Percentiles rank a stretch among this genome's conserved stretches.
Evolutionary conservation across 305 asterid species (phyloP).

Genomic region (Solanum aculeatissimum): DNA sequence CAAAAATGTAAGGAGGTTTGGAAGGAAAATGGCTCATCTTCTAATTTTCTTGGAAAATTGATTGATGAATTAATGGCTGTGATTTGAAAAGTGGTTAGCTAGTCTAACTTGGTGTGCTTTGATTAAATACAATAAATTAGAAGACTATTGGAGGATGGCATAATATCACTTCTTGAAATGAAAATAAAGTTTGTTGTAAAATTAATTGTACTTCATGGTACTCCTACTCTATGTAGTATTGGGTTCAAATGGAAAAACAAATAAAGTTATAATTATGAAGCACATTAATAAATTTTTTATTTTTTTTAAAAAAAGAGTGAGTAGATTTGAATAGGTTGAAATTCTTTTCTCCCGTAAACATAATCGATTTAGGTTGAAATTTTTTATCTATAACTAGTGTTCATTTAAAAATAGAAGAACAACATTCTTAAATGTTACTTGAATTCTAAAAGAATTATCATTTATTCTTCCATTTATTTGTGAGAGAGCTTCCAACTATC

Average conservation of each 20-base stretch:
- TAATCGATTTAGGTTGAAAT: not conserved
- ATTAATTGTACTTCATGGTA: not conserved
- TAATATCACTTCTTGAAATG: not conserved
- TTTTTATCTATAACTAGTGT: not conserved
- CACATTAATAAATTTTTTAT: not conserved
- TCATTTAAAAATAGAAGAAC: not conserved
- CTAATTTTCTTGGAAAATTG: not conserved
- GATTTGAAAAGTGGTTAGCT: not conserved
- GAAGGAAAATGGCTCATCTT: conserved; percentile 1
- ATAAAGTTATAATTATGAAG: not conserved
- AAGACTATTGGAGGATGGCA: too few relatives aligned
- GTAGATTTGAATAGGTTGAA: not conserved
- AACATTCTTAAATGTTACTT: fast-evolving
- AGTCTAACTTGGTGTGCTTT: not conserved
- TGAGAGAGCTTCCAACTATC: not conserved
- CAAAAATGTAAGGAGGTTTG: conserved; percentile 1
- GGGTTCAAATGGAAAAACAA: not conserved
- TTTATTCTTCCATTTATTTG: not conserved
- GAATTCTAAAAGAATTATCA: not conserved
- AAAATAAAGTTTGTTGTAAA: not conserved
- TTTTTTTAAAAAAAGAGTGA: not conserved
- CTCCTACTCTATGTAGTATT: not conserved
- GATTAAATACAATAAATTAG: not conserved
- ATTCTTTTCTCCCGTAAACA: not conserved
- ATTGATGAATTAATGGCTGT: not conserved